A percentile compares a stretch with the other conserved stretches of the same genome.
phyloP scores from a whole-genome alignment of 768 basidiomycete genomes.

The Psilocybe subaeruginosa region DNA sequence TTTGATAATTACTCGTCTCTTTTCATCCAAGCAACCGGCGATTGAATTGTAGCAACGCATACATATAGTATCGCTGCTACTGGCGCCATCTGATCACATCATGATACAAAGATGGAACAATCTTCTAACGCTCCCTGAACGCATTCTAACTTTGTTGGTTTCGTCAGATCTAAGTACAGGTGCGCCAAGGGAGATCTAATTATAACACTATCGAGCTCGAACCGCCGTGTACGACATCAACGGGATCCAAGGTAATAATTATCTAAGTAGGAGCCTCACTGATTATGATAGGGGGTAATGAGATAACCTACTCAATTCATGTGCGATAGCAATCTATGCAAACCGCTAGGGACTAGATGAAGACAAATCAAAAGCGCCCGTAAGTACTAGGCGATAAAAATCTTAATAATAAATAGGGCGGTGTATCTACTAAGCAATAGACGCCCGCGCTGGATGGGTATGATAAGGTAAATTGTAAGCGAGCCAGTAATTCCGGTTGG shows the following conservation, averaged over 20 bases:
- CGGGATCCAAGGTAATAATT: slow-evolving; percentile 16
- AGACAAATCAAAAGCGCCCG: neutral
- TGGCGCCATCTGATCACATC: slow-evolving; percentile 6
- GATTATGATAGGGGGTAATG: slow-evolving; percentile 13
- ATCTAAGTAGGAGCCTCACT: slow-evolving; percentile 7
- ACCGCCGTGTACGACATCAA: slow-evolving; percentile 19
- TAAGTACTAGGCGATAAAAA: neutral
- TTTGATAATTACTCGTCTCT: slow-evolving; percentile 13
- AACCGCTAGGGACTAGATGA: neutral
- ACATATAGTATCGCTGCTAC: neutral
- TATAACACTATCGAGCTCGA: slow-evolving; percentile 16
- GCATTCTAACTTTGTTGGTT: slow-evolving; percentile 1
- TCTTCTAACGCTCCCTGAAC: slow-evolving; percentile 1
- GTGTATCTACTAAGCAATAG: slow-evolving; percentile 6
- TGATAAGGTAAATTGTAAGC: slow-evolving; percentile 3
- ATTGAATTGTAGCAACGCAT: neutral
- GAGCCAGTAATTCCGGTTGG: neutral
- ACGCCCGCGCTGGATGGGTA: slow-evolving; percentile 16
- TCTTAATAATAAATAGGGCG: neutral
- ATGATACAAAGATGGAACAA: neutral
- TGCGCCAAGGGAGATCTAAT: slow-evolving; percentile 5
- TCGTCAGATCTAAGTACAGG: neutral
- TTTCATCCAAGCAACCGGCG: neutral
- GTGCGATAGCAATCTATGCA: slow-evolving; percentile 2
- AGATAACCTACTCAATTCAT: slow-evolving; percentile 8